phyloP scores from a whole-genome alignment of 345 rosid genomes.

The Firmiana major region DNA sequence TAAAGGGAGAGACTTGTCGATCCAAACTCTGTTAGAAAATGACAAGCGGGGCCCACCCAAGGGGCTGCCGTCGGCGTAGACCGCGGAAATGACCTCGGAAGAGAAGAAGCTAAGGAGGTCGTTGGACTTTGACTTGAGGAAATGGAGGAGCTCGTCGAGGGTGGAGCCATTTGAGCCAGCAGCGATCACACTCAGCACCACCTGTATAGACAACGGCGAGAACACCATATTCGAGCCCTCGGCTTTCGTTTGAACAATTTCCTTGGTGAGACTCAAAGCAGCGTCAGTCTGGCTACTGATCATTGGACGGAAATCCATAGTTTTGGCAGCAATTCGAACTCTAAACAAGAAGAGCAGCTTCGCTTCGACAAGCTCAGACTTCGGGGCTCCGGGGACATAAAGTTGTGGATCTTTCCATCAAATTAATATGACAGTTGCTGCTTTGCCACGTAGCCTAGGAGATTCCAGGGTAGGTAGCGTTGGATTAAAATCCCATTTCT shows the following conservation, averaged over 20 bases:
- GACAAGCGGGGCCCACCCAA: conserved; percentile 61
- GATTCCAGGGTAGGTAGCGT: too few relatives aligned
- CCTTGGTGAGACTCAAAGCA: conserved; percentile 43
- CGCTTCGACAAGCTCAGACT: too few relatives aligned
- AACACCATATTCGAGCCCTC: conserved; percentile 51
- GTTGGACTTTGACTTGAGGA: conserved; percentile 51
- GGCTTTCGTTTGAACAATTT: conserved; percentile 39
- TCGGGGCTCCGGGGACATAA: too few relatives aligned
- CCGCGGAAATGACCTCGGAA: conserved; percentile 48
- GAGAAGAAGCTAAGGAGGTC: conserved; percentile 47
- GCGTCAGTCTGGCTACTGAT: conserved; percentile 51
- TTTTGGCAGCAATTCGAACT: not conserved
- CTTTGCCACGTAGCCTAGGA: too few relatives aligned
- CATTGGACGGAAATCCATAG: conserved; percentile 53
- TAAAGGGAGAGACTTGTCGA: conserved; percentile 54
- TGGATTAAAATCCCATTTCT: too few relatives aligned
- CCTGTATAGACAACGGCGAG: conserved; percentile 72
- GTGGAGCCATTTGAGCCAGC: conserved; percentile 62
- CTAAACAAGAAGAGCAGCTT: not conserved
- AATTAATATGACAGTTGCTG: too few relatives aligned
- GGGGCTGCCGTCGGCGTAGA: conserved; percentile 58
- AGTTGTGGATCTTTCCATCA: too few relatives aligned
- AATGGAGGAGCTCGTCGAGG: conserved; percentile 62
- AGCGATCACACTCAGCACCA: conserved; percentile 56
- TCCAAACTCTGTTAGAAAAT: conserved; percentile 58